These are phyloP conservation scores for Pseudogymnoascus sp. DNA, from an alignment of 2,329 filamentous ascomycete genomes.

Conservation along the genomic window DNA sequence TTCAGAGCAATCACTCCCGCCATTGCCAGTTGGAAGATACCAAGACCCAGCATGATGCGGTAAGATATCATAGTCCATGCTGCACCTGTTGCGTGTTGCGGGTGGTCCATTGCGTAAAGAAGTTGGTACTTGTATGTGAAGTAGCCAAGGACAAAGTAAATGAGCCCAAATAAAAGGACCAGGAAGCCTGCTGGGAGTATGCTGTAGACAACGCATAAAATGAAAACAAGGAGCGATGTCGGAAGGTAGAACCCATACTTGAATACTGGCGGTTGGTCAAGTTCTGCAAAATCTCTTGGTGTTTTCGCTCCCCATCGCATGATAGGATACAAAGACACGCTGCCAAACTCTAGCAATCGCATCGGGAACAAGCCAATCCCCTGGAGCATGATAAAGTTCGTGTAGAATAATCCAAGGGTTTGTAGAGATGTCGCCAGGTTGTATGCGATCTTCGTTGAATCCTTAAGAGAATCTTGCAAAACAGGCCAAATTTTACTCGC, in stretches of 20 bases:
- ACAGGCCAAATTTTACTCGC: constrained; percentile 67
- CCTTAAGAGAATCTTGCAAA: constrained; percentile 67
- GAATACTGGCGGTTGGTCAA: constrained; percentile 77
- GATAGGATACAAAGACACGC: constrained; percentile 76
- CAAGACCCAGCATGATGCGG: constrained; percentile 75
- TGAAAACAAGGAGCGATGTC: constrained; percentile 85
- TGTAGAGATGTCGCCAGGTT: constrained; percentile 72
- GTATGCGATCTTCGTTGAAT: constrained; percentile 71
- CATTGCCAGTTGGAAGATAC: constrained; percentile 89
- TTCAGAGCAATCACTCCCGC: constrained; percentile 75
- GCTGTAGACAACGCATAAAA: constrained; percentile 93
- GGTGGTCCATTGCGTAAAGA: constrained; percentile 96
- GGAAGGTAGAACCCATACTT: constrained; percentile 95
- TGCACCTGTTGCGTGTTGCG: constrained; percentile 84
- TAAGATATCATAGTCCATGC: constrained; percentile 98
- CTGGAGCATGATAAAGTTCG: constrained; percentile 89
- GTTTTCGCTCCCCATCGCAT: constrained; percentile 73
- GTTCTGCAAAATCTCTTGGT: constrained; percentile 78
- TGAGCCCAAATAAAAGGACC: constrained; percentile 72
- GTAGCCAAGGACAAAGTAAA: constrained; percentile 78
- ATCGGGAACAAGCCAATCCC: constrained; percentile 91
- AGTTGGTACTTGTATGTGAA: constrained; percentile 97
- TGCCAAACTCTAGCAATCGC: constrained; percentile 82
- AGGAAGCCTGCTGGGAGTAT: constrained; percentile 73
- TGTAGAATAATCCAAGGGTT: constrained; percentile 74